Base-by-base conservation (phyloP, 1,139 yeast species). In the Protomyces arabidopsidicola region DNA sequence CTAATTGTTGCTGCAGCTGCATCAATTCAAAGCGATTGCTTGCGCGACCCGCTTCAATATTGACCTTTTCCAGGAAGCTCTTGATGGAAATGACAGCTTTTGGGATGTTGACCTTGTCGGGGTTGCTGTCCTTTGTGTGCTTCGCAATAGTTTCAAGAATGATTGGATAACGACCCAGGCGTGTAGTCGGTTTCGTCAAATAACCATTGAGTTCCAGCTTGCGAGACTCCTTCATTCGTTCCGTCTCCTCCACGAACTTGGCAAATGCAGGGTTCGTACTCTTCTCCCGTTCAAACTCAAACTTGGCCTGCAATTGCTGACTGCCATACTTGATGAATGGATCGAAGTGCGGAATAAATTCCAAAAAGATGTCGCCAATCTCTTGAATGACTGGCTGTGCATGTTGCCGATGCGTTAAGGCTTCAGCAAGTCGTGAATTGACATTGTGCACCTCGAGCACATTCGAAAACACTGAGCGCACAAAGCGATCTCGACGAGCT, bases 281-380 rank as follows among this genome's bases (percentile, higher is more conserved):
- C 74, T 90, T 90, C 73, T 93, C 98, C 61, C 97, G 82, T 76
- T 93, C 98, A 76, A 90, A 90, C 75, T 93, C 96, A 75, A 90
- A 90, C 74, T 90, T 90, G 12, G 97, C 98, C 77, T 90, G 90
- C 63, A 93, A 90, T 73, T 95, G 95, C 66, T 93, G 90, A n/a
- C 97, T 97, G 66, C 96, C 95, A 73, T 93, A 93, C 58, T 87
- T 82, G 60, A 93, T 87, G 75, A 91, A 93, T 2, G 98, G 96
- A 68, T 90, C 97, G 75, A 93, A 91, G 69, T 83, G 83, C 12
- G 95, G 90, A 45, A 91, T 90, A 72, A 81, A 86, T 69, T 90
- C 95, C 65, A 91, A 76, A 69, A 93, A 85, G 1, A 93, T 82
- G 74, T 95, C 98, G 57, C 96, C 97, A 71, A 93, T 81, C 34